phyloP scores from a whole-genome alignment of 2,329 filamentous ascomycete genomes.

The Talaromyces marneffei region DNA sequence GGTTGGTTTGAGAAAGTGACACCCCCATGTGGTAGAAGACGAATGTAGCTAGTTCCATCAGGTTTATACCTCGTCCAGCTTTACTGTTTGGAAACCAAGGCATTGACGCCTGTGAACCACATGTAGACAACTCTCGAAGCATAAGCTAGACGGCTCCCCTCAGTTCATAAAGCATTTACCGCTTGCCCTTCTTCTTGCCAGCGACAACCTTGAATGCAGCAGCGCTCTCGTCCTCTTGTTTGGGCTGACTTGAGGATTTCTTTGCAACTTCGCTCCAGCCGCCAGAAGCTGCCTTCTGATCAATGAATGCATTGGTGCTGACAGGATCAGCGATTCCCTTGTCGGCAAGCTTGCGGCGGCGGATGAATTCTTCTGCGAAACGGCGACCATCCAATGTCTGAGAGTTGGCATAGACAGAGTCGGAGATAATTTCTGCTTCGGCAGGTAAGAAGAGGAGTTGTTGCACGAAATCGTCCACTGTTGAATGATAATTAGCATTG shows the following conservation, averaged over 20 bases:
- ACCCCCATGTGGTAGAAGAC: too few species aligned
- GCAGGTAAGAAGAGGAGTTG: constrained; percentile 69
- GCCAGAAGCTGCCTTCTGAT: constrained; percentile 49
- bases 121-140: background rate
- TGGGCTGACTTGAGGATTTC: constrained; percentile 59
- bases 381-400: constrained; percentile 87
- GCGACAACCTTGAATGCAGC: constrained; percentile 84
- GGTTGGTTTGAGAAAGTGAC: background rate
- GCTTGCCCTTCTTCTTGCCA: constrained; percentile 80
- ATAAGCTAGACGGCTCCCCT: background rate
- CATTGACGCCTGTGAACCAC: too few species aligned
- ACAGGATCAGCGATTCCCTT: constrained; percentile 74
- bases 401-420: constrained; percentile 80
- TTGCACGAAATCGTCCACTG: constrained; percentile 75
- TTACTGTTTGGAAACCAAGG: too few species aligned
- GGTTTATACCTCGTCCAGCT: too few species aligned
- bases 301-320: constrained; percentile 48
- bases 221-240: constrained; percentile 43
- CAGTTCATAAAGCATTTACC: constrained; percentile 44
- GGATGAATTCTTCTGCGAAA: constrained; percentile 90
- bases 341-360: constrained; percentile 86
- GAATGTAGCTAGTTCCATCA: too few species aligned
- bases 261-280: constrained; percentile 98
- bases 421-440: constrained; percentile 76
- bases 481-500: constrained; percentile 28